phyloP scores from a whole-genome alignment of 192 early-diverging fungal genomes.

The Coemansia sp. region DNA sequence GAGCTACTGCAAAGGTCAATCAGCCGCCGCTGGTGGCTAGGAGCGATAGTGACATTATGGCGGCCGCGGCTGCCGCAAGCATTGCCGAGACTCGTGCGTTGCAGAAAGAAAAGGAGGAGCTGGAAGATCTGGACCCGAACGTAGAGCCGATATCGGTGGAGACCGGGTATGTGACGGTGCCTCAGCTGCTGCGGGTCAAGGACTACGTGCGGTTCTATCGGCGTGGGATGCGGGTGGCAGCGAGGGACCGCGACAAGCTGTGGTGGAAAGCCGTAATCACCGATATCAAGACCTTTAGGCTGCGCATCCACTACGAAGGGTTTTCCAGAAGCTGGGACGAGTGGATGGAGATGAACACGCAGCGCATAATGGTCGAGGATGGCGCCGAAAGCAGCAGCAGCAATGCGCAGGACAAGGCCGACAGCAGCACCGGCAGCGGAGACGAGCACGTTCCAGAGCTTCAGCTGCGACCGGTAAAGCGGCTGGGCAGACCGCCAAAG shows the following conservation, averaged over 20 bases:
- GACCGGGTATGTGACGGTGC: conserved; percentile 27
- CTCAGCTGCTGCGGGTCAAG: conserved; percentile 53
- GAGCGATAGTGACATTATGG: neutral
- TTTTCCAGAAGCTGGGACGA: conserved; percentile 60
- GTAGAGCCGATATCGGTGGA: conserved; percentile 50
- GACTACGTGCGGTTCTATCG: conserved; percentile 47
- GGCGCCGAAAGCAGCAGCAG: neutral
- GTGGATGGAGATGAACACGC: conserved; percentile 72
- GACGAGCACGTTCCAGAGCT: neutral
- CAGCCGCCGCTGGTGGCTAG: neutral
- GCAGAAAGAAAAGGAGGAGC: neutral
- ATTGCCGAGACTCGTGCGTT: neutral
- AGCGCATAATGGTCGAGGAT: conserved; percentile 54
- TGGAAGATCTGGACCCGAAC: conserved; percentile 1
- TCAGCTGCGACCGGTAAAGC: conserved; percentile 10
- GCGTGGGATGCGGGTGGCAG: conserved; percentile 54
- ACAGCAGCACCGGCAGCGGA: neutral
- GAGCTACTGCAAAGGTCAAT: neutral
- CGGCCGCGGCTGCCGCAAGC: neutral
- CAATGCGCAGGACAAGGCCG: neutral
- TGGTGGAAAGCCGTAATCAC: conserved; percentile 62
- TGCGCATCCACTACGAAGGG: conserved; percentile 64
- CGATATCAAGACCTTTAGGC: conserved; percentile 61
- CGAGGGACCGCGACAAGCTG: conserved; percentile 62
- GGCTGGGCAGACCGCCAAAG: conserved; percentile 33